These are phyloP conservation scores for Penicillium digitatum DNA, from an alignment of 2,329 filamentous ascomycete genomes.

Conservation along the genomic window DNA sequence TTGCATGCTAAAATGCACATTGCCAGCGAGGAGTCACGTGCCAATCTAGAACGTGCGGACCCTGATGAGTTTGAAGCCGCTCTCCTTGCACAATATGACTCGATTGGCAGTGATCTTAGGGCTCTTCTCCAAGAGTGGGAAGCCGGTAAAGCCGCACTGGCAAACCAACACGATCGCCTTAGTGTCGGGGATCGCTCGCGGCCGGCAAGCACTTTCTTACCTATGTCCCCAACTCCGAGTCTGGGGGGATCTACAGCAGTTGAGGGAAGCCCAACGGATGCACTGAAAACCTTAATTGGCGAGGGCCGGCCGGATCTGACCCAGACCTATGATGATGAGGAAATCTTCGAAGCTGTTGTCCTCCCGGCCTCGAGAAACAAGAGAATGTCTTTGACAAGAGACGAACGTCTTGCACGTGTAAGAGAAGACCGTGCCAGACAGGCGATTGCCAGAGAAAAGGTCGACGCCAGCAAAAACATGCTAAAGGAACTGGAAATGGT, in stretches of 20 bases:
- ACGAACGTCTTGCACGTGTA: conserved; percentile 83
- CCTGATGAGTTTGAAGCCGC: conserved; percentile 69
- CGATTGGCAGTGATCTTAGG: conserved; percentile 82
- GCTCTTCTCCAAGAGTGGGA: conserved; percentile 81
- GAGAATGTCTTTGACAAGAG: conserved; percentile 67
- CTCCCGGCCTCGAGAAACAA: conserved; percentile 60
- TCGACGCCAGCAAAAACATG: conserved; percentile 83
- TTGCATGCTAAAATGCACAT: conserved; percentile 94
- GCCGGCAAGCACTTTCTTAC: conserved; percentile 46
- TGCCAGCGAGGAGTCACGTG: conserved; percentile 82
- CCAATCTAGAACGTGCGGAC: conserved; percentile 67
- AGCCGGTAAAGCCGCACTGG: conserved; percentile 75
- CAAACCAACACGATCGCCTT: conserved; percentile 76
- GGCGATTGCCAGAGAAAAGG: conserved; percentile 65
- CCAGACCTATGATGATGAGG: conserved; percentile 54
- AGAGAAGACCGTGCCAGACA: conserved; percentile 78
- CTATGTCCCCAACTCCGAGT: conserved; percentile 46
- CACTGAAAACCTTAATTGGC: conserved; percentile 73
- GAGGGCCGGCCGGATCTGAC: conserved; percentile 48
- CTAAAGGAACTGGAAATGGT: conserved; percentile 88
- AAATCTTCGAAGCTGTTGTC: conserved; percentile 89
- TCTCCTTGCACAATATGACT: conserved; percentile 87
- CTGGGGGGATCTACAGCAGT: conserved; percentile 46
- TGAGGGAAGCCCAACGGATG: conserved; percentile 62
- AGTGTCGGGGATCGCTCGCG: conserved; percentile 60